Evolutionary conservation across 495 filamentous ascomycete species (phyloP).

Genomic region (Penicillium lagena): DNA sequence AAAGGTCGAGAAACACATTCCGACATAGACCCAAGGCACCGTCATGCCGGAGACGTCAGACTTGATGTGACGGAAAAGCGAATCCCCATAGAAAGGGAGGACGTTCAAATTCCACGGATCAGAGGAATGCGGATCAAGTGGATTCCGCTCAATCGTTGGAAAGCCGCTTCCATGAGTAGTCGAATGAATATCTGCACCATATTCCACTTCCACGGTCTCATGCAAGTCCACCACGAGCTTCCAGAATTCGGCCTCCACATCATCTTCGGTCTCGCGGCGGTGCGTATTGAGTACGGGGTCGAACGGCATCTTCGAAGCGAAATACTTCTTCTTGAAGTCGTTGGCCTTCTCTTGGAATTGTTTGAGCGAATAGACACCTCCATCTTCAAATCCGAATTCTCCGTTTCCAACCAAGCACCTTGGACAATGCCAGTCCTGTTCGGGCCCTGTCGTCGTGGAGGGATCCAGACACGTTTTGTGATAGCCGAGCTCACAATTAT

Average conservation of each 20-base stretch:
- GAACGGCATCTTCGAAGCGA: slow-evolving; percentile 83
- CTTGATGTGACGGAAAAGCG: slow-evolving; percentile 94
- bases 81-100: slow-evolving; percentile 83
- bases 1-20: slow-evolving; percentile 99
- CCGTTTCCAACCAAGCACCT: slow-evolving; percentile 93
- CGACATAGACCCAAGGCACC: slow-evolving; percentile 99
- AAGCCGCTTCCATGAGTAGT: slow-evolving; percentile 98
- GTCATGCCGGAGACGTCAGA: slow-evolving; percentile 99
- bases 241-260: slow-evolving; percentile 98
- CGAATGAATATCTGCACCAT: slow-evolving; percentile 96
- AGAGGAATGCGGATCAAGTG: slow-evolving; percentile 73
- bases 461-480: slow-evolving; percentile 88
- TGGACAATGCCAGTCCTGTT: slow-evolving; percentile 94
- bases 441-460: slow-evolving; percentile 67
- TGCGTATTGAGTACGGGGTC: slow-evolving; percentile 77
- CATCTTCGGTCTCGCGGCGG: slow-evolving; percentile 81
- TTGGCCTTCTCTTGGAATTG: slow-evolving; percentile 96
- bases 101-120: slow-evolving; percentile 98
- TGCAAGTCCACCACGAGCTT: slow-evolving; percentile 84
- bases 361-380: slow-evolving; percentile 88
- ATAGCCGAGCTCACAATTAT: slow-evolving; percentile 86
- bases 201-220: slow-evolving; percentile 96
- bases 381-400: slow-evolving; percentile 97
- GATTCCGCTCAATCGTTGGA: slow-evolving; percentile 88
- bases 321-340: slow-evolving; percentile 90